A percentile compares a stretch with the other conserved stretches of the same genome.
phyloP scores from a whole-genome alignment of 176 grass and related monocot species.

The Phoenix roebelenii region DNA sequence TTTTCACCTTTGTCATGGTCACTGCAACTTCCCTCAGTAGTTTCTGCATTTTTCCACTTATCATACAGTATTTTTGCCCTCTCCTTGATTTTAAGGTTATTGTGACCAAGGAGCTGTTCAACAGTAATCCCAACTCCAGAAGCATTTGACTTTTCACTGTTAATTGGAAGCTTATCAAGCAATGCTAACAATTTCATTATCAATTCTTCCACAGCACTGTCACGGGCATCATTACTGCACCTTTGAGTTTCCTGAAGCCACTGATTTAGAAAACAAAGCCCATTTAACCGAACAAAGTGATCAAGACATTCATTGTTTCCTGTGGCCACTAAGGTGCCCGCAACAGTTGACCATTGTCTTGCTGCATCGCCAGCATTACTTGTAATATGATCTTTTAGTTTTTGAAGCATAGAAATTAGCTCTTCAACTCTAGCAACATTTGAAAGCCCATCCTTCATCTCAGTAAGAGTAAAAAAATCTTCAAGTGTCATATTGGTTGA shows the following conservation, averaged over 20 bases:
- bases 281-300: constrained; percentile 49
- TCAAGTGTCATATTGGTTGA: constrained; percentile 29
- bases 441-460: constrained; percentile 68
- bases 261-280: constrained; percentile 41
- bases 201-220: constrained; percentile 24
- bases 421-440: constrained; percentile 34
- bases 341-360: constrained; percentile 41
- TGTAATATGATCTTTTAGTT: constrained; percentile 19
- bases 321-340: constrained; percentile 30
- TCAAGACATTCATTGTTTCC: constrained; percentile 43
- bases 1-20: constrained; percentile 13
- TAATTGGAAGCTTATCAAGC: constrained; percentile 35
- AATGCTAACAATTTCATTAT: constrained; percentile 31
- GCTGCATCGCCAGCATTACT: constrained; percentile 33
- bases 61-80: constrained; percentile 36
- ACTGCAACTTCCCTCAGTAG: constrained; percentile 6
- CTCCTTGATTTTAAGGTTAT: constrained; percentile 32
- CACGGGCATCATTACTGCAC: constrained; percentile 12
- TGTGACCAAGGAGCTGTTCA: constrained; percentile 29
- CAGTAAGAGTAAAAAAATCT: constrained; percentile 64
- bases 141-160: constrained; percentile 16
- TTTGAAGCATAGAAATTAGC: constrained; percentile 42
- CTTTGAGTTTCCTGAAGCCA: constrained; percentile 61
- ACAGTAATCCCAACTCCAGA: constrained; percentile 37
- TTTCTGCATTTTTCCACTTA: constrained; percentile 30